Base-by-base conservation (phyloP, 441 rosid species). In the Gossypium gossypioides region DNA sequence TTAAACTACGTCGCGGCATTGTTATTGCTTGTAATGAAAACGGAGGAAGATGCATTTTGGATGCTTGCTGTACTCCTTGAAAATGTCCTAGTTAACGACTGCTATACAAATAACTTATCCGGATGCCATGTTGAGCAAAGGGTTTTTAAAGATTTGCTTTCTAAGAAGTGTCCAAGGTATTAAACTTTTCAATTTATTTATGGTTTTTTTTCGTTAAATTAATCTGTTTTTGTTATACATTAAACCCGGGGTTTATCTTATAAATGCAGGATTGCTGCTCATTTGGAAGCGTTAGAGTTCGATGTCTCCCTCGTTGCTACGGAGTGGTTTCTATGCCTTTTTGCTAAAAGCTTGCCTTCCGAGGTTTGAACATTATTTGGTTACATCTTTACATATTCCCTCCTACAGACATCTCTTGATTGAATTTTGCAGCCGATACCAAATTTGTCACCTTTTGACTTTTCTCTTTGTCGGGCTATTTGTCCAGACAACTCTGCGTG, bases 21-120 rank as follows among this genome's bases (percentile, higher is more conserved):
- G 69, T 76, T 95, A 50, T 86, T 95, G 67, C 97, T 95, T 70
- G 99, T 95, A 75, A 92, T 95, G 99, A 95, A 95, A 86, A 95
- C 99, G 0, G 96, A 92, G 82, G 97, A 95, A 85, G 99, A 95
- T 72, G 95, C 93, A n/a, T 94, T 94, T 77, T 94, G 97, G 99
- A 92, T 92, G 96, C 85, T 94, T 44, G 96, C 97, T 0, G 97
- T 94, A 48, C 93, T 94, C 52, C 75, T 94, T 71, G 99, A 37
- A 94, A 91, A 94, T 46, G 97, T 92, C 50, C 79, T 94, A 83
- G 97, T 91, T 40, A 93, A 80, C 79, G 97, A 94, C 81, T 94
- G 97, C 80, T 94, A 94, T 75, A 87, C 97, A 60, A 94, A 78
- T 58, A 92, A 94, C 83, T 81, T 94, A 69, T 90, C 99, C 32